These are phyloP conservation scores for Colletotrichum neosansevieriae DNA, from an alignment of 2,329 filamentous ascomycete genomes.

Conservation along the genomic window DNA sequence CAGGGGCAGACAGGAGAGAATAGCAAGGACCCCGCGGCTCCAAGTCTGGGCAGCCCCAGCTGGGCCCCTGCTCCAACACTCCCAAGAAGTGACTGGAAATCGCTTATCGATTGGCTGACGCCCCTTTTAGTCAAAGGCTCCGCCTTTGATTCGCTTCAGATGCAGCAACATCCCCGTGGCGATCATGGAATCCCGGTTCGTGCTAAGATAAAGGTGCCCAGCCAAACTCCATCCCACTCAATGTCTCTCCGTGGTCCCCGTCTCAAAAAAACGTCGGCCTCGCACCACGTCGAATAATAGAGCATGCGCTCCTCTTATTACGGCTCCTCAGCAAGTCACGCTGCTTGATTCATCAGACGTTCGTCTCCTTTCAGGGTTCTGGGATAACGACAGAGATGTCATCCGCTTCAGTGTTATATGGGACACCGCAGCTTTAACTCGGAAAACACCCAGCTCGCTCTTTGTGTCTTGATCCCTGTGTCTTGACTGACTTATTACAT, in stretches of 20 bases:
- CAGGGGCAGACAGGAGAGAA: conserved; percentile 8
- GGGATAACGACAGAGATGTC: background rate
- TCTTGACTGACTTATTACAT: background rate
- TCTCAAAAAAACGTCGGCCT: background rate
- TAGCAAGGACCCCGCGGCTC: conserved; percentile 34
- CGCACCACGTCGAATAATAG: conserved; percentile 14
- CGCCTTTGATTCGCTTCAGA: conserved; percentile 36
- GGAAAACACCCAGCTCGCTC: conserved; percentile 3
- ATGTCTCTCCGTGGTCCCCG: conserved; percentile 2
- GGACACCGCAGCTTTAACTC: background rate
- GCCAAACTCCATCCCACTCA: conserved; percentile 11
- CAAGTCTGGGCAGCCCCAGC: conserved; percentile 1
- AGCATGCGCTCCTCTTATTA: background rate
- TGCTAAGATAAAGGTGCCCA: conserved; percentile 32
- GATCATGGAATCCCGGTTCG: conserved; percentile 38
- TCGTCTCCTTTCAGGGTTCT: conserved; percentile 30
- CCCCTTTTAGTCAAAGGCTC: conserved; percentile 25
- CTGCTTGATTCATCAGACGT: conserved; percentile 28
- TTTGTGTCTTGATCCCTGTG: background rate
- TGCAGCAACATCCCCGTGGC: conserved; percentile 37
- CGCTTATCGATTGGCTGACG: conserved; percentile 35
- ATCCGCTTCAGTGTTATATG: background rate
- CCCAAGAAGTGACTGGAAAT: background rate
- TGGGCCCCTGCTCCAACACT: conserved; percentile 23
- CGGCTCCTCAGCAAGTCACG: background rate